Base-by-base conservation (phyloP, 2,329 filamentous ascomycete species). In the Botrytis elliptica region DNA sequence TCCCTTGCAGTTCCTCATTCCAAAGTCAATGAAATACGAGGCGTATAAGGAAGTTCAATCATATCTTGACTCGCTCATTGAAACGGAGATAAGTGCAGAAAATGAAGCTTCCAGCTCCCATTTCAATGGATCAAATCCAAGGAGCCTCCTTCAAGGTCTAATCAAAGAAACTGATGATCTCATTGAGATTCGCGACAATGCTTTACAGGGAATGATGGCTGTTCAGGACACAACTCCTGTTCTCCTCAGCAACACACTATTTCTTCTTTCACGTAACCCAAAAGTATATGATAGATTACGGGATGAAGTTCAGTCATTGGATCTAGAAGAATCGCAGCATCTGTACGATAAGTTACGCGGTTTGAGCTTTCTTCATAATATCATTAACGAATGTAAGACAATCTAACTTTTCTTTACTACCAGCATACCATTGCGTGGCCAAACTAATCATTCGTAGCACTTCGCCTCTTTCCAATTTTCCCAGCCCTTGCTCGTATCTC, bases 381-480 rank as follows among this genome's bases (percentile, higher is more conserved):
- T 59, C 36, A 38, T 66, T 7, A 36, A 66, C 25, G 60, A 66
- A 72, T 55, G 60, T 66, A 44, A 62, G 68, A n/a, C 12, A 29
- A 5, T 2, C 5, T 67, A 55, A 5, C 1, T 10, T 29, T 38
- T 6, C 25, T 4, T n/a, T 18, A 1, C 60, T 40, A 40, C 5
- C 25, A 14, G 10, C 60, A 40, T n/a, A 44, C 25, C 22, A 20
- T 33, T 65, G 18, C 33, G 18, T n/a, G 33, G 22, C 22, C 25
- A 10, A 7, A 25, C 52, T 42, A 8, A 42, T n/a, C 4, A 4
- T 36, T 9, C 29, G 6, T 33, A 77, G 74, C 70, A 20, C 75
- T 79, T 46, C 75, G 77, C 38, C 49, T 78, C 14, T 73, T 79
- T 77, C 75, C 76, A 75, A 29, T 79, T 76, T 36, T 81, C 79